These are phyloP conservation scores for Sarocladiaceae sp. DNA, from an alignment of 2,329 filamentous ascomycete species.

Conservation along the genomic window DNA sequence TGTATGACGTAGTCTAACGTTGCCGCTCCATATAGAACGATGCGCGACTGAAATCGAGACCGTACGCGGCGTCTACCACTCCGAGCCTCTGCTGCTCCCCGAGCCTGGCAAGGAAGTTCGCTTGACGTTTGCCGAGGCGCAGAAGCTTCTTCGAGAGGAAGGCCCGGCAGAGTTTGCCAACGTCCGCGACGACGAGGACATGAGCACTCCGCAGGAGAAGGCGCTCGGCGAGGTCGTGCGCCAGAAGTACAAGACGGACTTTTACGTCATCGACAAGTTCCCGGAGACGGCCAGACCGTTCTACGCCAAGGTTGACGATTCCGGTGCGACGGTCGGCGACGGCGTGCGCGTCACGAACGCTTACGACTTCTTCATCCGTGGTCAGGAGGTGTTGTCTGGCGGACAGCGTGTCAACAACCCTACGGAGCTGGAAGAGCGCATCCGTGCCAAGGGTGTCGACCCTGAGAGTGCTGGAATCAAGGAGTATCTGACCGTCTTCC, in stretches of 20 bases:
- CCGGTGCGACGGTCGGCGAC: slow-evolving; percentile 48
- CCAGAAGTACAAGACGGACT: slow-evolving; percentile 88
- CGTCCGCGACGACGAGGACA: slow-evolving; percentile 70
- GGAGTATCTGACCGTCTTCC: slow-evolving; percentile 81
- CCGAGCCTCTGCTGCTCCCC: slow-evolving; percentile 70
- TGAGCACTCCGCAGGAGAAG: slow-evolving; percentile 77
- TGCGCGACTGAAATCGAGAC: slow-evolving; percentile 68
- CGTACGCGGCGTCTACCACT: slow-evolving; percentile 67
- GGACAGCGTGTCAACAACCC: slow-evolving; percentile 88
- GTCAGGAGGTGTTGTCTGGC: slow-evolving; percentile 87
- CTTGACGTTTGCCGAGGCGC: slow-evolving; percentile 71
- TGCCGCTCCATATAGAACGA: slow-evolving; percentile 32
- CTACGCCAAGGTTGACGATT: slow-evolving; percentile 76
- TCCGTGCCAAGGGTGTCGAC: slow-evolving; percentile 75
- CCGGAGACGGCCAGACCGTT: slow-evolving; percentile 85
- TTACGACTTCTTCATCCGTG: slow-evolving; percentile 83
- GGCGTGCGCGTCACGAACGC: slow-evolving; percentile 49
- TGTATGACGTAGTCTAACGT: slow-evolving; percentile 8
- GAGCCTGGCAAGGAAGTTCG: slow-evolving; percentile 68
- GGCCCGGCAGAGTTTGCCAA: slow-evolving; percentile 61
- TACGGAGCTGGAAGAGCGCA: slow-evolving; percentile 66
- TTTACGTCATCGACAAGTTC: slow-evolving; percentile 96
- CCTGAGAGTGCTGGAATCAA: slow-evolving; percentile 70
- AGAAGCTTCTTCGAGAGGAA: slow-evolving; percentile 69
- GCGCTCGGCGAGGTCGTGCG: slow-evolving; percentile 82